Evolutionary conservation across 2,329 filamentous ascomycete genomes (phyloP).

Genomic region (Talaromyces sp.): DNA sequence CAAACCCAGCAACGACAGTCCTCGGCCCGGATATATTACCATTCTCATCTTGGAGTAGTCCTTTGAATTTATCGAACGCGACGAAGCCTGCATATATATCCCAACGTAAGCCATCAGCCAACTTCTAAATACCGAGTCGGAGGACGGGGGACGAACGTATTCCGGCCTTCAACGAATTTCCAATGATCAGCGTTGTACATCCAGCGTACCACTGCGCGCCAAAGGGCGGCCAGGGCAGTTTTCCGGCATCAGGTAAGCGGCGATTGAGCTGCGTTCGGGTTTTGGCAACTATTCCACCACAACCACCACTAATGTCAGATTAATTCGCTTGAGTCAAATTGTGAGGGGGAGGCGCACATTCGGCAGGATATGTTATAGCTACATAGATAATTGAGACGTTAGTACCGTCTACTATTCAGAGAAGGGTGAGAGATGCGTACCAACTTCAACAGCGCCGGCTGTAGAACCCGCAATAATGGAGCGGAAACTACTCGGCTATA

Average conservation of each 20-base stretch:
- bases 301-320: not conserved
- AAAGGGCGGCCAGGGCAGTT: conserved; percentile 92
- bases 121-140: not conserved
- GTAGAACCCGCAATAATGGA: conserved; percentile 88
- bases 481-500: conserved; percentile 72
- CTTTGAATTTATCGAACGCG: conserved; percentile 93
- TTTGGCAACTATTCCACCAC: conserved; percentile 69
- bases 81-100: conserved; percentile 69
- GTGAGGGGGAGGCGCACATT: conserved; percentile 59
- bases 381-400: conserved; percentile 19
- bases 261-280: conserved; percentile 91
- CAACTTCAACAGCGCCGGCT: conserved; percentile 93
- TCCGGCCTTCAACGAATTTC: conserved; percentile 93
- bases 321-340: not conserved
- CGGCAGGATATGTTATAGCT: conserved; percentile 91
- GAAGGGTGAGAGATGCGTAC: conserved; percentile 43
- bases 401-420: conserved; percentile 13
- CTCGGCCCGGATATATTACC: conserved; percentile 86
- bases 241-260: conserved; percentile 73
- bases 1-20: conserved; percentile 90
- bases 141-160: conserved; percentile 66
- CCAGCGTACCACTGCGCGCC: conserved; percentile 95
- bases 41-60: conserved; percentile 72
- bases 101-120: not conserved
- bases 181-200: conserved; percentile 93